Evolutionary conservation across 768 basidiomycete species (phyloP).

Genomic region (Trametes maxima): DNA sequence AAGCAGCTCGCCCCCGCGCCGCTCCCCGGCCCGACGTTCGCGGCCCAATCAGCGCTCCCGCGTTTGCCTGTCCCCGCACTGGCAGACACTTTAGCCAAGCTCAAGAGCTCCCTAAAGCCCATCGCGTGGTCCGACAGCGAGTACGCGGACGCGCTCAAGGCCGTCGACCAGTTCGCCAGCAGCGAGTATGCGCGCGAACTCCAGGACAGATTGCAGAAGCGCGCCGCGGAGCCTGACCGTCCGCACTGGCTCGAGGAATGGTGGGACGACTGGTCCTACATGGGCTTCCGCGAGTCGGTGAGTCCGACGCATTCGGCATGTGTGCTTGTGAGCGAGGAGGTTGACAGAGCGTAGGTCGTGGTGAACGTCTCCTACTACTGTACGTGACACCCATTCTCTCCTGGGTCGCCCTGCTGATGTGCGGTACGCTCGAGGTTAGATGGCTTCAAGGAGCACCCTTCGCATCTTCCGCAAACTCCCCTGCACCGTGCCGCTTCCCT

Average conservation of each 20-base stretch:
- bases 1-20: slow-evolving; percentile 69
- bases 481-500: slow-evolving; percentile 72
- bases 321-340: background rate
- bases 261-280: slow-evolving; percentile 89
- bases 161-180: slow-evolving; percentile 68
- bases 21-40: slow-evolving; percentile 58
- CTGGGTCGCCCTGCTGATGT: background rate
- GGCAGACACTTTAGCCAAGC: slow-evolving; percentile 59
- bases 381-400: slow-evolving; percentile 30
- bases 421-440: slow-evolving; percentile 45
- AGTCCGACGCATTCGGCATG: slow-evolving; percentile 26
- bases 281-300: slow-evolving; percentile 85
- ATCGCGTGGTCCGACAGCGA: slow-evolving; percentile 69
- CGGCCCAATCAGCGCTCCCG: slow-evolving; percentile 62
- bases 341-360: slow-evolving; percentile 53
- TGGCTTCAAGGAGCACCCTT: slow-evolving; percentile 72
- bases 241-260: slow-evolving; percentile 90
- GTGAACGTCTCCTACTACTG: slow-evolving; percentile 96
- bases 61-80: slow-evolving; percentile 78
- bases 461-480: slow-evolving; percentile 57
- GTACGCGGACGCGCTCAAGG: slow-evolving; percentile 51
- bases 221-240: slow-evolving; percentile 48
- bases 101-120: slow-evolving; percentile 73
- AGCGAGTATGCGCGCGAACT: slow-evolving; percentile 48
- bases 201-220: slow-evolving; percentile 62